Evolutionary conservation across 768 basidiomycete genomes (phyloP), one percentile per base, ranked within the genome.

Genomic region (Coprinellus micaceus): DNA sequence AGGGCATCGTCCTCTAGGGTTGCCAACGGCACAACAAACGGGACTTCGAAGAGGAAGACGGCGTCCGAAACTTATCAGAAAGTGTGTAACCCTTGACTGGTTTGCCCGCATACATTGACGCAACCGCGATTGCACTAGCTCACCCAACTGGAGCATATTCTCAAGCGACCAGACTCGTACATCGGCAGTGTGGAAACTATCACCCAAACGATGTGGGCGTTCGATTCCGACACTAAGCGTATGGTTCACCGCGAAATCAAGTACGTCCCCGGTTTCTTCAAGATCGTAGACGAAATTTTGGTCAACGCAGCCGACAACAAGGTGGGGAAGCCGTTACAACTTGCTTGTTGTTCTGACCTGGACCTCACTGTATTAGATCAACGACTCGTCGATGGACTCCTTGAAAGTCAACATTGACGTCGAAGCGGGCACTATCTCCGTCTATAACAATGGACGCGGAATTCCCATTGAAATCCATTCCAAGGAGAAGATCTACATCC

Each of bases 241-340:
- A 94, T 99, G 87, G 84, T 84, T 1, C 72, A 84, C 64, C 81
- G 88, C 65, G 94, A 86, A 47, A 89, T 88, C 60, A 91, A 84
- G 64, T 99, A 88, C 66, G 95, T 98, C 2, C 97, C 97, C 0
- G 97, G 95, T 52, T 96, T 99, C 71, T 94, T 95, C 83, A 99
- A 99, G 80, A 99, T 99, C 65, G 88, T 99, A 13, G 97, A 99
- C 66, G 97, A 99, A 74, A 99, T 99, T 65, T 78, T 99, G 2
- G 97, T 99, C 64, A 99, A 99, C 71, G 97, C 97, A 21, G 97
- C 97, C 3, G 97, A 99, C 69, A 97, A 98, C 75, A 99, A 99
- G 87, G 96, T 91, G 60, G 54, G 77, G 70, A 9, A 25, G n/a
- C n/a, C 44, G 17, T 21, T 9, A 10, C 9, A 19, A n/a, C 36